Evolutionary conservation across 1,284 basidiomycete species (phyloP).

Genomic region (Xerocomus nothofagi): DNA sequence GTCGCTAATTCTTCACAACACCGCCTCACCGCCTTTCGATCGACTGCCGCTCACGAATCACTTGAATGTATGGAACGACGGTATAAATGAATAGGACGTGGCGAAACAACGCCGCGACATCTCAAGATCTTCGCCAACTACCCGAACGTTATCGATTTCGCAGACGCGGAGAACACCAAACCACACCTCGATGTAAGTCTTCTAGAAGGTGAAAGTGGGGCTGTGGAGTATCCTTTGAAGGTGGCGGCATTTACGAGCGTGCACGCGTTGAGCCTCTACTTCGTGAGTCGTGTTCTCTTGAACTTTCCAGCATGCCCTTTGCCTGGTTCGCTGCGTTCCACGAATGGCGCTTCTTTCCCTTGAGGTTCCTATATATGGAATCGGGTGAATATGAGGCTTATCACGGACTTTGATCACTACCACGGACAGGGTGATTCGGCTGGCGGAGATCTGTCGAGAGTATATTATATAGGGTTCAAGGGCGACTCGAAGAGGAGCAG

Average conservation of each 20-base stretch:
- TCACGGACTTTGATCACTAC: slow-evolving; percentile 12
- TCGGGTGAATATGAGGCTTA: slow-evolving; percentile 12
- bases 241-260: slow-evolving; percentile 75
- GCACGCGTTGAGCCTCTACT: slow-evolving; percentile 71
- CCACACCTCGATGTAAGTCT: slow-evolving; percentile 72
- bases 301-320: slow-evolving; percentile 12
- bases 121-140: slow-evolving; percentile 71
- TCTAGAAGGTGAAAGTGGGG: slow-evolving; percentile 63
- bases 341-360: slow-evolving; percentile 10
- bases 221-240: slow-evolving; percentile 75
- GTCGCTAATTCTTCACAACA: slow-evolving; percentile 7
- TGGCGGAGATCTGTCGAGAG: slow-evolving; percentile 58
- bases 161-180: slow-evolving; percentile 62
- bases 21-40: slow-evolving; percentile 7
- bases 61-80: slow-evolving; percentile 7
- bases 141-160: slow-evolving; percentile 73
- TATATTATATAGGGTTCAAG: slow-evolving; percentile 82
- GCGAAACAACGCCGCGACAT: slow-evolving; percentile 64
- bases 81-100: slow-evolving; percentile 51
- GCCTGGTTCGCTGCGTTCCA: slow-evolving; percentile 9
- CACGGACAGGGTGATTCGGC: slow-evolving; percentile 58
- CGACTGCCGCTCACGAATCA: slow-evolving; percentile 4
- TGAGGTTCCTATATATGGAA: slow-evolving; percentile 27
- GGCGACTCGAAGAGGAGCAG: slow-evolving; percentile 62
- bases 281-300: slow-evolving; percentile 50